A percentile compares a stretch with the other conserved stretches of the same genome.
Conservation (phyloP, 2,329 filamentous ascomycete species). For the Chaetomiaceae sp. region DNA sequence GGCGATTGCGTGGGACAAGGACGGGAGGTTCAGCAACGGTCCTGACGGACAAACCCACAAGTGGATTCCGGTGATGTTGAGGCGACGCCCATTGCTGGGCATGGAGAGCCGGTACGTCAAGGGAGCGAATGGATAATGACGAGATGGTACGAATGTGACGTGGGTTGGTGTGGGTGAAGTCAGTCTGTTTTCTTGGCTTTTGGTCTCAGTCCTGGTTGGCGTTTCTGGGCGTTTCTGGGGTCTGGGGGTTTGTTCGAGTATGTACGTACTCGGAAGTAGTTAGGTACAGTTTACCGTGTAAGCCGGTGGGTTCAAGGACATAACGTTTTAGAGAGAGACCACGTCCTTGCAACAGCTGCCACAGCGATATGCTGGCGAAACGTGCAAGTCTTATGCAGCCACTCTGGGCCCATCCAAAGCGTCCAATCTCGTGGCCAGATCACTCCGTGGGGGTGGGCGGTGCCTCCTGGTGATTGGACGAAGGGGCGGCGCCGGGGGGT, state of each 20-base stretch:
- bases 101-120: constrained; percentile 45
- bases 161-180: background rate
- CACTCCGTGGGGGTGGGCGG: background rate
- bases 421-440: background rate
- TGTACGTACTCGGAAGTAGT: too few species aligned
- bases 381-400: constrained; percentile 3
- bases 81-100: constrained; percentile 31
- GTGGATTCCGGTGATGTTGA: constrained; percentile 36
- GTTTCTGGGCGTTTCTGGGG: background rate
- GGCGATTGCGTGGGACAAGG: constrained; percentile 40
- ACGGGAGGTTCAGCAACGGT: constrained; percentile 18
- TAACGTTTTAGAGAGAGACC: too few species aligned
- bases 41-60: constrained; percentile 15
- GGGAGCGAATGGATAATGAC: constrained; percentile 27
- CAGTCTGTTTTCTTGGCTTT: background rate
- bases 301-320: too few species aligned
- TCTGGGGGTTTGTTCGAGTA: too few species aligned
- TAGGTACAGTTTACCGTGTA: too few species aligned
- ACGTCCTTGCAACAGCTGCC: too few species aligned
- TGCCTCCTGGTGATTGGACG: constrained; percentile 4
- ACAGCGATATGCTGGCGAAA: background rate
- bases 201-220: background rate
- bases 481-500: background rate
- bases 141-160: constrained; percentile 9
- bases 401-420: background rate